Evolutionary conservation across 73 alveolate species (phyloP).

Genomic region (Paramecium caudatum): DNA sequence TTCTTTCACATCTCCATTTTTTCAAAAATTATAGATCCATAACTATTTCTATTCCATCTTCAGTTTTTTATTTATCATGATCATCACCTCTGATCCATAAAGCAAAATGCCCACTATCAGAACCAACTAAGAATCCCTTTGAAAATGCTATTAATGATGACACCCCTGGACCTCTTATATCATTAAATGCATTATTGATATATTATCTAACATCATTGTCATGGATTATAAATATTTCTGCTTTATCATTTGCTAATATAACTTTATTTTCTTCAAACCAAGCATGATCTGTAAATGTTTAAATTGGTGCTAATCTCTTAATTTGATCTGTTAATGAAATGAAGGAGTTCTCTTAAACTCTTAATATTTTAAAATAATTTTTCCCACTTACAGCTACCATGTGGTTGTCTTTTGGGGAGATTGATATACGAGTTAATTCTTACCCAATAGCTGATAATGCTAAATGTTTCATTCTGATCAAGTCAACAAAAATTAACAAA

Average conservation of each 20-base stretch:
- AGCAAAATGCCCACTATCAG: slow-evolving; percentile 88
- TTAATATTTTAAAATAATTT: slow-evolving; percentile 84
- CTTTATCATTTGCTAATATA: slow-evolving; percentile 86
- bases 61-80: slow-evolving; percentile 79
- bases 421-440: slow-evolving; percentile 82
- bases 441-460: slow-evolving; percentile 75
- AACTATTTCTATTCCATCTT: slow-evolving; percentile 81
- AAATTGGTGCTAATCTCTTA: slow-evolving; percentile 80
- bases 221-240: slow-evolving; percentile 86
- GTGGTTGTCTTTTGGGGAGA: slow-evolving; percentile 89
- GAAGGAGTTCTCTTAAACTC: slow-evolving; percentile 90
- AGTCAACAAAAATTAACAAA: slow-evolving; percentile 76
- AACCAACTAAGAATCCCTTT: slow-evolving; percentile 86
- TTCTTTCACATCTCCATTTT: slow-evolving; percentile 74
- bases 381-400: slow-evolving; percentile 91
- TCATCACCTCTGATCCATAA: slow-evolving; percentile 91
- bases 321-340: slow-evolving; percentile 85
- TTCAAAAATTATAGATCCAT: slow-evolving; percentile 66
- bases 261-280: slow-evolving; percentile 90
- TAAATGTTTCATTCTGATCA: slow-evolving; percentile 70
- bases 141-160: slow-evolving; percentile 79
- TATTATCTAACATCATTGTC: slow-evolving; percentile 82
- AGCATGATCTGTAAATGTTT: slow-evolving; percentile 88
- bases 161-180: slow-evolving; percentile 44
- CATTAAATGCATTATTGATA: slow-evolving; percentile 75